A percentile compares a stretch with the other conserved stretches of the same genome.
These are phyloP conservation scores for Colletotrichum lindemuthianum DNA, from an alignment of 2,329 filamentous ascomycete species.

Conservation along the genomic window DNA sequence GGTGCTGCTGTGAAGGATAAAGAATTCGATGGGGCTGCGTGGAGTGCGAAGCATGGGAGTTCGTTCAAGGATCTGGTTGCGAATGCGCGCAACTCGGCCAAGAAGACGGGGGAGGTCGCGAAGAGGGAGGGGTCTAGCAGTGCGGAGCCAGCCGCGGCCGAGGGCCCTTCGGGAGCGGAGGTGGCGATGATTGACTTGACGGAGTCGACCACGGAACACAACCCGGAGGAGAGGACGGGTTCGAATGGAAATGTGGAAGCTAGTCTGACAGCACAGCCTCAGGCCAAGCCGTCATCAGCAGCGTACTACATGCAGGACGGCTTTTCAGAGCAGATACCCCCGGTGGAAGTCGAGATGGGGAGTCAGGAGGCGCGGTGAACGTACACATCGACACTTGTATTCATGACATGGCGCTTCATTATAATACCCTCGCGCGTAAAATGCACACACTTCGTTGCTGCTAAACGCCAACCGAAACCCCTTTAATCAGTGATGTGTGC, in stretches of 20 bases:
- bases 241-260: too few species aligned
- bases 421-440: conserved; percentile 18
- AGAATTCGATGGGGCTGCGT: conserved; percentile 84
- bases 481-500: too few species aligned
- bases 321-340: conserved; percentile 26
- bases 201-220: neutral
- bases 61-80: conserved; percentile 86
- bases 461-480: too few species aligned
- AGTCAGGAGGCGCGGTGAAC: conserved; percentile 26
- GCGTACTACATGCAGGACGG: conserved; percentile 28
- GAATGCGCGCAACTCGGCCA: conserved; percentile 70
- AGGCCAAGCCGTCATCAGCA: neutral
- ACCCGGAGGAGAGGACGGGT: too few species aligned
- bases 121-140: neutral
- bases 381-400: neutral
- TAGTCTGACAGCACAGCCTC: neutral
- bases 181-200: conserved; percentile 12
- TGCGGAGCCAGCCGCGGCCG: neutral
- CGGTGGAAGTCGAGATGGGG: conserved; percentile 1
- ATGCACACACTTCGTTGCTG: conserved; percentile 1
- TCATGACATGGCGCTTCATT: conserved; percentile 24
- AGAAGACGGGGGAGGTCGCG: conserved; percentile 41
- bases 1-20: conserved; percentile 76
- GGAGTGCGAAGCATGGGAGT: conserved; percentile 76
- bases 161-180: neutral